Conservation (phyloP, 2,329 filamentous ascomycete species). For the Fusarium solani-melongenae region DNA sequence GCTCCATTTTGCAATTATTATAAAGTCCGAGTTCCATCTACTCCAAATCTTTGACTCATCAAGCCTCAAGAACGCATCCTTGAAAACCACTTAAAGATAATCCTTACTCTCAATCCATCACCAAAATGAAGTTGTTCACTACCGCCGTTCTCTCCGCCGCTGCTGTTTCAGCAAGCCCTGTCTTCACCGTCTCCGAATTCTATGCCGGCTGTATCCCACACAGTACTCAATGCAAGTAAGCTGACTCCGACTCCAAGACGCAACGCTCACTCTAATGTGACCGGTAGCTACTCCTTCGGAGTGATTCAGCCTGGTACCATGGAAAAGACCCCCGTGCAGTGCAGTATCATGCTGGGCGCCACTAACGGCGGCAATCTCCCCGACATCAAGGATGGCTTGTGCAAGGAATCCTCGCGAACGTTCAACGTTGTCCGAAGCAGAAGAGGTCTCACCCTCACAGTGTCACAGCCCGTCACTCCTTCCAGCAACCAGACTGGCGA, state of each 20-base stretch:
- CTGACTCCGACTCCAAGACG: not conserved
- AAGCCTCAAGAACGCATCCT: not conserved
- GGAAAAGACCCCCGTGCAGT: constrained; percentile 41
- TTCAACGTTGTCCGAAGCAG: constrained; percentile 39
- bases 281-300: constrained; percentile 19
- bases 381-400: constrained; percentile 43
- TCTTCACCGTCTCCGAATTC: constrained; percentile 23
- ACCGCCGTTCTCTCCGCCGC: constrained; percentile 20
- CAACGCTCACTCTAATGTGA: accelerated
- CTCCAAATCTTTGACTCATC: not conserved
- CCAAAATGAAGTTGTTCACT: constrained; percentile 34
- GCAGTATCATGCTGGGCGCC: constrained; percentile 32
- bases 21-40: constrained; percentile 1
- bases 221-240: constrained; percentile 22
- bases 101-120: not conserved
- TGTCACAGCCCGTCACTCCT: constrained; percentile 44
- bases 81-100: not conserved
- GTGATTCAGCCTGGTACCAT: constrained; percentile 34
- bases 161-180: not conserved
- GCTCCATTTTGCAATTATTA: not conserved
- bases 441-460: constrained; percentile 41
- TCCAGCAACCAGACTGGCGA: constrained; percentile 38
- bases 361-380: constrained; percentile 43
- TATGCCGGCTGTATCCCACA: constrained; percentile 20
- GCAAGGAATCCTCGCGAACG: constrained; percentile 44